Percentiles rank a stretch among this genome's conserved stretches.
Conservation (phyloP, 768 basidiomycete species). For the Amanita muscaria region DNA sequence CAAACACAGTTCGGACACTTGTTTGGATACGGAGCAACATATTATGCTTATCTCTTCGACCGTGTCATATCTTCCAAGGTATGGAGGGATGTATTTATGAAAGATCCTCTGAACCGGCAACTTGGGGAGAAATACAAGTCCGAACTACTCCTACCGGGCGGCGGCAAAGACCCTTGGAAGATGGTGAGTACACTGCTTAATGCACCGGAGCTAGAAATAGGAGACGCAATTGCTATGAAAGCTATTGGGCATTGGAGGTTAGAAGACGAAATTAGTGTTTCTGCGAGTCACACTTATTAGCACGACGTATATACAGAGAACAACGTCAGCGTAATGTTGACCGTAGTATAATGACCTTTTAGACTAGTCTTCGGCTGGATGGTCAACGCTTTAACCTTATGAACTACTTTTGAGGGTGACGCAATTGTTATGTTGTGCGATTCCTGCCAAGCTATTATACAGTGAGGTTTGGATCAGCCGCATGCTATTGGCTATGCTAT, state of each 20-base stretch:
- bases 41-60: conserved; percentile 96
- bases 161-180: conserved; percentile 88
- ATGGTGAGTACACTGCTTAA: conserved; percentile 74
- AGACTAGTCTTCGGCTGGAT: too few species aligned
- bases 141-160: conserved; percentile 73
- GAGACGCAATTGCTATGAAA: conserved; percentile 79
- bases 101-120: conserved; percentile 58
- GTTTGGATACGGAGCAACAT: conserved; percentile 94
- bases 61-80: conserved; percentile 92
- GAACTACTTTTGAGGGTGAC: too few species aligned
- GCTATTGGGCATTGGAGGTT: conserved; percentile 87
- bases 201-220: conserved; percentile 53
- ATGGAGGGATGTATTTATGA: conserved; percentile 67
- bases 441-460: too few species aligned
- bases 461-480: too few species aligned
- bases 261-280: conserved; percentile 42
- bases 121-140: conserved; percentile 76
- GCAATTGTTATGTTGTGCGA: too few species aligned
- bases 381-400: too few species aligned
- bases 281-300: too few species aligned
- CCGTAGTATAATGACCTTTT: too few species aligned
- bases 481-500: too few species aligned
- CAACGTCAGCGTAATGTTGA: too few species aligned
- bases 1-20: conserved; percentile 96
- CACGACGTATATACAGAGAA: too few species aligned